Evolutionary conservation across 208 protist species (phyloP).

Genomic region (Acanthamoeba rhysodes): DNA sequence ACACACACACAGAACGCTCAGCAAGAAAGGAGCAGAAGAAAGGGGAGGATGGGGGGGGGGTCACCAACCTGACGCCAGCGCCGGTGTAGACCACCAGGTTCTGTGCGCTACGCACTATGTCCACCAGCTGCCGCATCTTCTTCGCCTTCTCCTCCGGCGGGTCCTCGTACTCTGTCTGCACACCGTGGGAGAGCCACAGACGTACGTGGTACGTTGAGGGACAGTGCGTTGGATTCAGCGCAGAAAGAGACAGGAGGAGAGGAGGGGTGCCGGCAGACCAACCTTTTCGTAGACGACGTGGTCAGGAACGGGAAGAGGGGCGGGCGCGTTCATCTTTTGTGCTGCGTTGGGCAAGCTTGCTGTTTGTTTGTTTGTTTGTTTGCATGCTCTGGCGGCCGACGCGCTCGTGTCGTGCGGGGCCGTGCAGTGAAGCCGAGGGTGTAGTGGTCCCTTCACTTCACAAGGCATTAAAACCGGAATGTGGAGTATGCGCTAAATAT

Average conservation of each 20-base stretch:
- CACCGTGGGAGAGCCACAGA: not conserved
- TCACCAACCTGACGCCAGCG: not conserved
- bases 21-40: not conserved
- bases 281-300: not conserved
- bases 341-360: too few relatives aligned
- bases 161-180: conserved; percentile 23
- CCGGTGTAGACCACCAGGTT: conserved; percentile 14
- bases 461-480: too few relatives aligned
- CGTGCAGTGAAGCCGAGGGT: too few relatives aligned
- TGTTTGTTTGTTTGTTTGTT: too few relatives aligned
- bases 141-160: not conserved
- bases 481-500: too few relatives aligned
- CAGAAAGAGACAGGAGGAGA: too few relatives aligned
- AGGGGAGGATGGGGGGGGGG: not conserved
- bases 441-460: too few relatives aligned
- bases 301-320: not conserved
- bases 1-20: not conserved
- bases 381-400: too few relatives aligned
- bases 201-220: not conserved
- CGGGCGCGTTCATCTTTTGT: not conserved
- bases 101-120: not conserved
- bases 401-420: too few relatives aligned
- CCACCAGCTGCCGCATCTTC: not conserved
- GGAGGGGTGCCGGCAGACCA: too few relatives aligned
- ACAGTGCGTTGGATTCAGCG: too few relatives aligned